phyloP scores from a whole-genome alignment of 164 flowering plant genomes.

The Berberis thunbergii region DNA sequence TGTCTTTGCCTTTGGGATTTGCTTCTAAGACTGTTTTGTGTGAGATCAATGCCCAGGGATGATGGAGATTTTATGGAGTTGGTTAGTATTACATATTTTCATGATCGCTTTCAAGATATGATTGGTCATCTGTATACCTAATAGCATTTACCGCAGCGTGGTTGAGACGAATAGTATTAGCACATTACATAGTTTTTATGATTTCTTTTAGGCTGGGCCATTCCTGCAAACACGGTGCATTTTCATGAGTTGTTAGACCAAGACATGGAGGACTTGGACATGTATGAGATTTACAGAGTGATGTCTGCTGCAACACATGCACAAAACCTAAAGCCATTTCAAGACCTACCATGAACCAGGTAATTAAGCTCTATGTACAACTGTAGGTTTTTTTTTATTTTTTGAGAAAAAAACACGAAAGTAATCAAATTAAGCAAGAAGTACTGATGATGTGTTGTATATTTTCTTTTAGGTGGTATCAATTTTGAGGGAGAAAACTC shows the following conservation, averaged over 20 bases:
- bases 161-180: too few relatives aligned
- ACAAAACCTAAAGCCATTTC: constrained; percentile 15
- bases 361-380: not conserved
- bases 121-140: too few relatives aligned
- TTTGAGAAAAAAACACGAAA: not conserved
- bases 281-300: constrained; percentile 24
- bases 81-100: constrained; percentile 14
- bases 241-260: constrained; percentile 26
- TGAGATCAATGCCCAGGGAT: constrained; percentile 14
- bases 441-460: not conserved
- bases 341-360: constrained; percentile 22
- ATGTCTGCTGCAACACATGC: constrained; percentile 31
- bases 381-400: not conserved
- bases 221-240: constrained; percentile 16
- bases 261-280: constrained; percentile 19
- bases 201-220: constrained; percentile 23
- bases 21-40: constrained; percentile 33
- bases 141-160: too few relatives aligned
- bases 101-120: too few relatives aligned
- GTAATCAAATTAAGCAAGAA: not conserved
- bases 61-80: constrained; percentile 19
- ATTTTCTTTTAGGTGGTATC: constrained; percentile 22
- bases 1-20: constrained; percentile 29
- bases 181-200: too few relatives aligned
- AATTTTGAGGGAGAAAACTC: constrained; percentile 25